phyloP scores from a whole-genome alignment of 2,329 filamentous ascomycete genomes.

The Calycina marina region DNA sequence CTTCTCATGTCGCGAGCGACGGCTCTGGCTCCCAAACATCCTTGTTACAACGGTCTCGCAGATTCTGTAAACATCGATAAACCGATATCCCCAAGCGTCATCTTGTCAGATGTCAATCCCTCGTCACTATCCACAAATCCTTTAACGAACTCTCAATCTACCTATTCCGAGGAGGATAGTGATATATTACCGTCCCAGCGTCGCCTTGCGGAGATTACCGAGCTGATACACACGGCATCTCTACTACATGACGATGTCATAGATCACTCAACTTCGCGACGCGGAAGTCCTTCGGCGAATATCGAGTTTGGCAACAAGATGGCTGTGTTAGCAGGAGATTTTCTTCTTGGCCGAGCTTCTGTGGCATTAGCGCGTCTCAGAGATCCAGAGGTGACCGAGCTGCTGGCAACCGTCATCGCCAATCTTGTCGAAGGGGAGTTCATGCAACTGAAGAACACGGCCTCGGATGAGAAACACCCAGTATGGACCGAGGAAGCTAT shows the following conservation, averaged over 20 bases:
- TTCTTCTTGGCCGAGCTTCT: constrained; percentile 81
- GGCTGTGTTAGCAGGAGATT: constrained; percentile 95
- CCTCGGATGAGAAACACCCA: constrained; percentile 70
- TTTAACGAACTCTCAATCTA: constrained; percentile 26
- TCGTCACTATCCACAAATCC: constrained; percentile 36
- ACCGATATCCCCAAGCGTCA: constrained; percentile 41
- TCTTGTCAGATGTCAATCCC: constrained; percentile 75
- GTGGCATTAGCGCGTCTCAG: constrained; percentile 81
- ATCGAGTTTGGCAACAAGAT: constrained; percentile 98
- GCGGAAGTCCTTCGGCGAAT: constrained; percentile 78
- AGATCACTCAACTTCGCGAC: constrained; percentile 75
- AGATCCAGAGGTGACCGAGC: constrained; percentile 87
- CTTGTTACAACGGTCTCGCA: constrained; percentile 26
- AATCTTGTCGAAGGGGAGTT: constrained; percentile 98
- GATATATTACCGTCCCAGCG: constrained; percentile 87
- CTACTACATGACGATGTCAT: constrained; percentile 97
- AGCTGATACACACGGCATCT: constrained; percentile 93
- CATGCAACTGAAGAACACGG: constrained; percentile 98
- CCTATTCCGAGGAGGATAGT: constrained; percentile 28
- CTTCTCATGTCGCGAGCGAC: constrained; percentile 94
- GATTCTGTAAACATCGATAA: constrained; percentile 34
- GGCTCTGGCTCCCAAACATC: constrained; percentile 54
- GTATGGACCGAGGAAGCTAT: constrained; percentile 79
- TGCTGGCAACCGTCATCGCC: constrained; percentile 89
- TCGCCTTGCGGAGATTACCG: constrained; percentile 87